phyloP scores from a whole-genome alignment of 169 alveolate species.

The Eimeria acervulina region DNA sequence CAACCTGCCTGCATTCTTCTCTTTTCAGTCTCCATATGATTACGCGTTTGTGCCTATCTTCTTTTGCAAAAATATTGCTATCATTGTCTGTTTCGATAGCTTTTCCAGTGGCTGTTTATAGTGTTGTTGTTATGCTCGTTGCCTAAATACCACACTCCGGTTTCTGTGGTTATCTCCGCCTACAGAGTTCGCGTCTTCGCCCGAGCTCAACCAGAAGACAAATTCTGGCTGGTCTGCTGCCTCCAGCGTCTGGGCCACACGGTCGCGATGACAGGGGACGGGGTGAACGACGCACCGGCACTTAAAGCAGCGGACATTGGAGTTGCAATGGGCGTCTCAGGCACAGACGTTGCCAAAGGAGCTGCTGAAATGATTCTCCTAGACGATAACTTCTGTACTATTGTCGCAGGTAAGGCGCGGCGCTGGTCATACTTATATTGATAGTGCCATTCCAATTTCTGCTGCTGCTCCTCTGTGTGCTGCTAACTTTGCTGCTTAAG shows the following conservation, averaged over 20 bases:
- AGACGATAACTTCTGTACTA: conserved; percentile 98
- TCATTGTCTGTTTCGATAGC: too few species aligned
- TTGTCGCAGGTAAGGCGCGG: conserved; percentile 84
- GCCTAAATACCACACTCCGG: not conserved
- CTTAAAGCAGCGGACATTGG: conserved; percentile 98
- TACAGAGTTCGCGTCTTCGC: conserved; percentile 88
- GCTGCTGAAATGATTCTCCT: conserved; percentile 99
- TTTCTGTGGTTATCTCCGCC: not conserved
- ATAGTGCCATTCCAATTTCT: not conserved
- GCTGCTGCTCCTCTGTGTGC: not conserved
- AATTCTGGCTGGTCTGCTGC: conserved; percentile 94
- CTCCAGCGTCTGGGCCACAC: conserved; percentile 92
- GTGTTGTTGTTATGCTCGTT: not conserved
- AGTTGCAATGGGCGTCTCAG: conserved; percentile 99
- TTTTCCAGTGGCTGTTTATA: too few species aligned
- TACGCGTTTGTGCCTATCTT: too few species aligned
- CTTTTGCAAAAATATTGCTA: too few species aligned
- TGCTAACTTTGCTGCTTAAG: not conserved
- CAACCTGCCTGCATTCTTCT: too few species aligned
- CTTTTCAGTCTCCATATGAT: too few species aligned
- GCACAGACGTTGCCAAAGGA: conserved; percentile 99
- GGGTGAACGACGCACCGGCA: conserved; percentile 97
- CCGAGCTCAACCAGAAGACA: conserved; percentile 95
- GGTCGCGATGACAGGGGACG: conserved; percentile 98
- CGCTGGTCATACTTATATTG: not conserved